Evolutionary conservation across 176 grass and related monocot species (phyloP).

Genomic region (Avena sativa): DNA sequence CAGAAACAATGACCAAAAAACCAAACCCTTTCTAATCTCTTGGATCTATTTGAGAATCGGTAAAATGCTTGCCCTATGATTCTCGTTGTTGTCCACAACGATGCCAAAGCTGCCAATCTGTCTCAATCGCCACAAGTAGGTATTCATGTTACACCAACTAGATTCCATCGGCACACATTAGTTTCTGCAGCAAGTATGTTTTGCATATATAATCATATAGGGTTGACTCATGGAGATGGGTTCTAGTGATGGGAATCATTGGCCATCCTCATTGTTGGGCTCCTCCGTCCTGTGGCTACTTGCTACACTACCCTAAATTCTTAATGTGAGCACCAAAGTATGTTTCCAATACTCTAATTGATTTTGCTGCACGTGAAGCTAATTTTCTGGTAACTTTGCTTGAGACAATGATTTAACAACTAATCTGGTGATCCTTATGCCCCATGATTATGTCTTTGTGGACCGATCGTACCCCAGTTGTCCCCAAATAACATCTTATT

Average conservation of each 20-base stretch:
- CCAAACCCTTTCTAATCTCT: background rate
- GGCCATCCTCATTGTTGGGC: slow-evolving; percentile 11
- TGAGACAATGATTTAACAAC: slow-evolving; percentile 17
- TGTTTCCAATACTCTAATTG: too few relatives aligned
- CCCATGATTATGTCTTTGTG: background rate
- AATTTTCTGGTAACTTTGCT: slow-evolving; percentile 2
- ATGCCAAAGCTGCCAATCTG: background rate
- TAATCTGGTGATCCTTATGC: background rate
- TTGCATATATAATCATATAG: slow-evolving; percentile 19
- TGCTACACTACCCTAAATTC: background rate
- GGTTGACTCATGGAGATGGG: background rate
- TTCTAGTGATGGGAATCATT: slow-evolving; percentile 5
- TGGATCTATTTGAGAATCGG: background rate
- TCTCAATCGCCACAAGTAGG: background rate
- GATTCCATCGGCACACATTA: background rate
- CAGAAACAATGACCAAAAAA: background rate
- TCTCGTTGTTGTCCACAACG: background rate
- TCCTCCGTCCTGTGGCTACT: background rate
- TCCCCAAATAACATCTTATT: background rate
- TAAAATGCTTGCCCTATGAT: background rate
- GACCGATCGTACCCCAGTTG: background rate
- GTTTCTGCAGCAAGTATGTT: slow-evolving; percentile 1
- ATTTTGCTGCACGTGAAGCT: background rate
- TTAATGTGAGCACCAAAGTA: background rate
- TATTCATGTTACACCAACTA: background rate